Conservation (phyloP, 805 yeast species). For the Millerago galiae region DNA sequence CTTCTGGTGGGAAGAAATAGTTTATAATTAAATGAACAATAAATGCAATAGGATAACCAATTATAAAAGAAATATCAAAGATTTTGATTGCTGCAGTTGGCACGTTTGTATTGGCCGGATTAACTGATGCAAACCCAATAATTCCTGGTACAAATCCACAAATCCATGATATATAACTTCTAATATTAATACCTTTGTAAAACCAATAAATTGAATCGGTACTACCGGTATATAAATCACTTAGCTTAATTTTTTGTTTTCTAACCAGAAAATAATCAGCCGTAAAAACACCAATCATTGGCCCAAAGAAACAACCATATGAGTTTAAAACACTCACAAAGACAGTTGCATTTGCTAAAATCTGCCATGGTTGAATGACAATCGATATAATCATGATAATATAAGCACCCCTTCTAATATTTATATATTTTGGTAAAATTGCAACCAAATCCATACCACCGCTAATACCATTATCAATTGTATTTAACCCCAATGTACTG, state of each 20-base stretch:
- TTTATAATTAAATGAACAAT: conserved; percentile 19
- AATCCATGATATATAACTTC: conserved; percentile 33
- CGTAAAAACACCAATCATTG: conserved; percentile 33
- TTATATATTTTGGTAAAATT: conserved; percentile 45
- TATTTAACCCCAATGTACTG: conserved; percentile 31
- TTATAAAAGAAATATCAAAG: conserved; percentile 22
- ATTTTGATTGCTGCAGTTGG: conserved; percentile 23
- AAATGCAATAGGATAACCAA: conserved; percentile 22
- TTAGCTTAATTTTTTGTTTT: conserved; percentile 31
- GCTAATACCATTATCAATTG: conserved; percentile 37
- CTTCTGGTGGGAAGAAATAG: conserved; percentile 24
- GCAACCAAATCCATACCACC: conserved; percentile 49
- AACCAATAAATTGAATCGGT: conserved; percentile 36
- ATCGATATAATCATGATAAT: conserved; percentile 65
- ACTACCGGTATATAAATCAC: conserved; percentile 32
- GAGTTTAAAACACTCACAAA: conserved; percentile 20
- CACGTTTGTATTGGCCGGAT: conserved; percentile 23
- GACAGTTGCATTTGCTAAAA: conserved; percentile 22
- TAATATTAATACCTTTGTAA: conserved; percentile 37
- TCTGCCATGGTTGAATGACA: conserved; percentile 71
- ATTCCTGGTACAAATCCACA: conserved; percentile 35
- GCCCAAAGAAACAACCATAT: conserved; percentile 37
- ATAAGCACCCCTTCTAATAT: conserved; percentile 56
- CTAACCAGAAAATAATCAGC: conserved; percentile 33
- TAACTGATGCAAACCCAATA: conserved; percentile 32